A percentile compares a stretch with the other conserved stretches of the same genome.
These are phyloP conservation scores for Apiospora aurea DNA, from an alignment of 2,329 filamentous ascomycete genomes.

Conservation along the genomic window DNA sequence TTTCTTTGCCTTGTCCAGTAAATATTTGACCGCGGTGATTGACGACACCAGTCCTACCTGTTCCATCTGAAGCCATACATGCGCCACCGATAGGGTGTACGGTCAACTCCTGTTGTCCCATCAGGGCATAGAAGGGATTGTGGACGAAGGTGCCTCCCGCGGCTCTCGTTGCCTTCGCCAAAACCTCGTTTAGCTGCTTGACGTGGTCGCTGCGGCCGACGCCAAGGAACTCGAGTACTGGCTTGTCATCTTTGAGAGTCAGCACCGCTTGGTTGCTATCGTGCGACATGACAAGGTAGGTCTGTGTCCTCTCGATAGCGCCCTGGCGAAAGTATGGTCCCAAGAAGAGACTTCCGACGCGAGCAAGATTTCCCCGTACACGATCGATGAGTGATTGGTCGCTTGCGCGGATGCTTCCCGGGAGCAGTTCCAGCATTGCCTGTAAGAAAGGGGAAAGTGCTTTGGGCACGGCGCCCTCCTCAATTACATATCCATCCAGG, in stretches of 20 bases:
- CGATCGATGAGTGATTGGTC: slow-evolving; percentile 48
- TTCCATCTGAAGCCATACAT: slow-evolving; percentile 66
- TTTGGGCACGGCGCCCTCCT: slow-evolving; percentile 68
- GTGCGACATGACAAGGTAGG: slow-evolving; percentile 73
- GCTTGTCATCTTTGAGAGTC: slow-evolving; percentile 65
- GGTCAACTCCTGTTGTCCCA: slow-evolving; percentile 65
- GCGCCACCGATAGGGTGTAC: slow-evolving; percentile 74
- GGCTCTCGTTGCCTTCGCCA: slow-evolving; percentile 61
- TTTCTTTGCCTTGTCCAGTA: slow-evolving; percentile 56
- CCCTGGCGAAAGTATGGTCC: slow-evolving; percentile 65
- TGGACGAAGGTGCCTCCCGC: slow-evolving; percentile 67
- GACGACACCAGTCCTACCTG: slow-evolving; percentile 62
- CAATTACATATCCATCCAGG: slow-evolving; percentile 68
- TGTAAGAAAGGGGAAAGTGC: slow-evolving; percentile 64
- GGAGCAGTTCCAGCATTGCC: slow-evolving; percentile 61
- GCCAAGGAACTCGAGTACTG: slow-evolving; percentile 65
- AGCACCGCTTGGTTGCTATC: slow-evolving; percentile 69
- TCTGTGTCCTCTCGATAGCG: slow-evolving; percentile 65
- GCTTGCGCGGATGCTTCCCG: slow-evolving; percentile 51
- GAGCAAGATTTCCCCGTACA: slow-evolving; percentile 55
- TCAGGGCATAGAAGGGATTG: slow-evolving; percentile 63
- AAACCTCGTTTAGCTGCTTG: slow-evolving; percentile 56
- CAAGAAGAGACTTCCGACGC: slow-evolving; percentile 60
- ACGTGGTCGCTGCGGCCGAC: slow-evolving; percentile 64
- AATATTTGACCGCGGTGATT: slow-evolving; percentile 70